These are phyloP conservation scores for Sclerotiophoma versabilis DNA, from an alignment of 2,329 filamentous ascomycete species.

Conservation along the genomic window DNA sequence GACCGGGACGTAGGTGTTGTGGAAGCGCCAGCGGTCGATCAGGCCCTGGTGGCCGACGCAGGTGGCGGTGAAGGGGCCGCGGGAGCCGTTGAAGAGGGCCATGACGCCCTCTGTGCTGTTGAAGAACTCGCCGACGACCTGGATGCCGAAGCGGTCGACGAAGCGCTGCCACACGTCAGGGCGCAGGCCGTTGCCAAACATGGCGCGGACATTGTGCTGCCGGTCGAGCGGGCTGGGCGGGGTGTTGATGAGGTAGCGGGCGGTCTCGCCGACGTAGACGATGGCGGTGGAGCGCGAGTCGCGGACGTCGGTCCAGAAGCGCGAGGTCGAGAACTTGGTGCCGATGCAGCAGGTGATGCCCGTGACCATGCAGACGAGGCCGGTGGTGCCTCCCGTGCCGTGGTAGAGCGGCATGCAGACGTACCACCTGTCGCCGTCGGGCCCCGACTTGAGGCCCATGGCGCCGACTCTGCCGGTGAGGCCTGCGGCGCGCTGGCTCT, in stretches of 20 bases:
- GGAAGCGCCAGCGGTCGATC: slow-evolving; percentile 61
- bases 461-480: slow-evolving; percentile 47
- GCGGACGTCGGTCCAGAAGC: slow-evolving; percentile 76
- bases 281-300: slow-evolving; percentile 73
- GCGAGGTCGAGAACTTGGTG: slow-evolving; percentile 70
- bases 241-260: slow-evolving; percentile 74
- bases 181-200: slow-evolving; percentile 72
- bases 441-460: slow-evolving; percentile 49
- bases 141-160: slow-evolving; percentile 67
- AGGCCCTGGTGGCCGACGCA: slow-evolving; percentile 76
- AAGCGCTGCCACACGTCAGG: slow-evolving; percentile 74
- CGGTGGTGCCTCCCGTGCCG: slow-evolving; percentile 71
- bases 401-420: slow-evolving; percentile 81
- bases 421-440: slow-evolving; percentile 69
- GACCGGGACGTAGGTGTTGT: slow-evolving; percentile 69
- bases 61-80: slow-evolving; percentile 67
- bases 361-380: slow-evolving; percentile 62
- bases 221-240: slow-evolving; percentile 69
- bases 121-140: slow-evolving; percentile 75
- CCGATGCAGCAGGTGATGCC: slow-evolving; percentile 68
- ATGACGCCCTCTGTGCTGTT: slow-evolving; percentile 78
- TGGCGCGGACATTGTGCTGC: slow-evolving; percentile 64
- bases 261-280: slow-evolving; percentile 79
- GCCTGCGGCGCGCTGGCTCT: slow-evolving; percentile 56
- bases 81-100: slow-evolving; percentile 64